These are phyloP conservation scores for Knoxia roxburghii DNA, from an alignment of 257 asterid genomes.

Conservation along the genomic window DNA sequence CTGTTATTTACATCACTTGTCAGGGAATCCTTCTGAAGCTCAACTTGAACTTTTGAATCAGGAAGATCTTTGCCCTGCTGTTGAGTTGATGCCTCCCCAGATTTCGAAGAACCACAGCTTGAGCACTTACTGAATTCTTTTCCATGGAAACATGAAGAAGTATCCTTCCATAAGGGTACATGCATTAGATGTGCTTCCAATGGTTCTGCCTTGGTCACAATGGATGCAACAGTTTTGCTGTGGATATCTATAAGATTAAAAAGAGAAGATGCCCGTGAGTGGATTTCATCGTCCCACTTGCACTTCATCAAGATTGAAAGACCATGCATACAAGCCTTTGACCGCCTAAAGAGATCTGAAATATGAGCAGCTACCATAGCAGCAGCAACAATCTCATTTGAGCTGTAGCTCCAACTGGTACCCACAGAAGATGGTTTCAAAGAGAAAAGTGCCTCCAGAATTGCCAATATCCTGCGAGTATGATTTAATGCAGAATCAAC, in stretches of 20 bases:
- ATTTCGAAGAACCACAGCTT: constrained; percentile 43
- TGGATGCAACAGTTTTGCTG: constrained; percentile 87
- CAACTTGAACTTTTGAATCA: constrained; percentile 33
- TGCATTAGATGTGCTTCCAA: constrained; percentile 78
- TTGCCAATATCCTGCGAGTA: constrained; percentile 77
- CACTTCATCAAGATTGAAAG: constrained; percentile 74
- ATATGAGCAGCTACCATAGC: constrained; percentile 99
- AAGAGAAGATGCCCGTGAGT: constrained; percentile 84
- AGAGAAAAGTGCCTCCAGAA: constrained; percentile 97
- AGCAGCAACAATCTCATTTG: constrained; percentile 96
- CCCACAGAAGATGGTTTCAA: constrained; percentile 92
- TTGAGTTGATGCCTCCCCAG: constrained; percentile 43
- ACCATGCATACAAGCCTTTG: constrained; percentile 97
- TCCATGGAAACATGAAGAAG: constrained; percentile 50
- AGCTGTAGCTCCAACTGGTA: constrained; percentile 86
- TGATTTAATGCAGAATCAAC: constrained; percentile 80
- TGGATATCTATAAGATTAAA: constrained; percentile 88
- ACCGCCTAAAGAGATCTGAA: constrained; percentile 83
- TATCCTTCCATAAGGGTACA: constrained; percentile 44
- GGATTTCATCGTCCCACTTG: constrained; percentile 88
- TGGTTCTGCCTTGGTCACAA: constrained; percentile 91
- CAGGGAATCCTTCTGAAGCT: constrained; percentile 30
- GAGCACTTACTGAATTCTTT: constrained; percentile 39
- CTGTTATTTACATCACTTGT: constrained; percentile 36
- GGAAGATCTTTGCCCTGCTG: constrained; percentile 33